phyloP scores from a whole-genome alignment of 495 filamentous ascomycete species.

The Hyaloscypha variabilis region DNA sequence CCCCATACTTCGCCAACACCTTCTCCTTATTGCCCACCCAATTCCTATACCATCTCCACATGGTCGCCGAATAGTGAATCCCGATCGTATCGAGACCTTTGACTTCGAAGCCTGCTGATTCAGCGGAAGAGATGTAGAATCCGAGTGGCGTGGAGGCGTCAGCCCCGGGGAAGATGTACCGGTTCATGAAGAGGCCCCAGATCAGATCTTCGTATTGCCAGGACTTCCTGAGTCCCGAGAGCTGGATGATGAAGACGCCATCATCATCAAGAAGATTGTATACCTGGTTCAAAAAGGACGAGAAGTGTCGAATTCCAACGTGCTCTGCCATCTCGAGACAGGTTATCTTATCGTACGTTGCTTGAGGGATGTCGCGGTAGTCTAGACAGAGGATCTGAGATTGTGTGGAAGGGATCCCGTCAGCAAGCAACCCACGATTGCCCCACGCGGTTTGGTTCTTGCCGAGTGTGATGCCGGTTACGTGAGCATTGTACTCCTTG shows the following conservation, averaged over 20 bases:
- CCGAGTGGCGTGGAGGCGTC: constrained; percentile 81
- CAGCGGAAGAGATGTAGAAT: constrained; percentile 66
- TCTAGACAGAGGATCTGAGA: constrained; percentile 77
- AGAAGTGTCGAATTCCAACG: constrained; percentile 75
- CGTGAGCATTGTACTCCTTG: constrained; percentile 73
- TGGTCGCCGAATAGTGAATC: neutral
- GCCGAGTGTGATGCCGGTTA: constrained; percentile 77
- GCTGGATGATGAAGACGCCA: constrained; percentile 78
- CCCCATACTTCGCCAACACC: constrained; percentile 11
- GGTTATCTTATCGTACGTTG: constrained; percentile 78
- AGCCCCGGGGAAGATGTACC: constrained; percentile 84
- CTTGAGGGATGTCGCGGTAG: constrained; percentile 75
- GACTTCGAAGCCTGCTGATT: constrained; percentile 75
- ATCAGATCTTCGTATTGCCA: constrained; percentile 89
- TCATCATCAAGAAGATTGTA: constrained; percentile 85
- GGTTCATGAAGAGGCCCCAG: constrained; percentile 89
- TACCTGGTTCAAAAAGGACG: constrained; percentile 66
- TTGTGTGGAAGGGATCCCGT: constrained; percentile 66
- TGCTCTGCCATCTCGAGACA: constrained; percentile 89
- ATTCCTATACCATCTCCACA: constrained; percentile 15
- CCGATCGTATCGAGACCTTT: constrained; percentile 50
- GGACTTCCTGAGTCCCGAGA: constrained; percentile 72
- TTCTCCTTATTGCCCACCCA: constrained; percentile 7
- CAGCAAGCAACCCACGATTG: constrained; percentile 69
- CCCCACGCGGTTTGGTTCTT: constrained; percentile 84